Evolutionary conservation across 2,329 filamentous ascomycete species (phyloP).

Genomic region (Claviceps quebecensis): DNA sequence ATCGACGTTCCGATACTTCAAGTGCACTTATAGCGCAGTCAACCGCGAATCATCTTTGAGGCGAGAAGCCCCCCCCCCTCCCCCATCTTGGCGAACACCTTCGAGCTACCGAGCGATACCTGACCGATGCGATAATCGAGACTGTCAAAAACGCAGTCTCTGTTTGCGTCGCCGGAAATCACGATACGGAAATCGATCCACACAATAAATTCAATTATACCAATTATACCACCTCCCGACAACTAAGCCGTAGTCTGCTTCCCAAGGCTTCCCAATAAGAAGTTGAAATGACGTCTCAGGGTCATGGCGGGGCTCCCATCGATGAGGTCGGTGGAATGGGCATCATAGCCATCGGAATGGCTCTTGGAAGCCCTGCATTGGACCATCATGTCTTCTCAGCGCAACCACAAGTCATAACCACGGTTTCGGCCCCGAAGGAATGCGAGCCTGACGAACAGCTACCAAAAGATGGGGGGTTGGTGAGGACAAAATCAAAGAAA

Average conservation of each 20-base stretch:
- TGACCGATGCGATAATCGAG: neutral
- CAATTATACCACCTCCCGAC: neutral
- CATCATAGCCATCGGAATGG: constrained; percentile 52
- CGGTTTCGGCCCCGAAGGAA: constrained; percentile 11
- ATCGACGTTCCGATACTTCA: neutral
- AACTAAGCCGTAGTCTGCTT: neutral
- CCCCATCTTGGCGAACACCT: neutral
- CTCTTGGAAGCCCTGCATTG: constrained; percentile 54
- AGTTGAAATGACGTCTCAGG: neutral
- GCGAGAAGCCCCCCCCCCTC: neutral
- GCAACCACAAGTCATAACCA: constrained; percentile 14
- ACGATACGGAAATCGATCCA: neutral
- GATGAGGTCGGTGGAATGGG: constrained; percentile 17
- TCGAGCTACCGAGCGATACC: neutral
- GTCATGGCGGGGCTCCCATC: constrained; percentile 7
- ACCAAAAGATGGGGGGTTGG: constrained; percentile 7
- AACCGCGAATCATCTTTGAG: neutral
- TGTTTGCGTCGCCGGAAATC: neutral
- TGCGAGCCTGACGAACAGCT: constrained; percentile 9
- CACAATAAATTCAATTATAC: neutral
- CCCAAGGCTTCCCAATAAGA: constrained; percentile 26
- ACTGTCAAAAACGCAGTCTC: neutral
- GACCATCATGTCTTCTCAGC: constrained; percentile 17
- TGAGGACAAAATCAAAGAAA: constrained; percentile 37
- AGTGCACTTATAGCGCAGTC: neutral